Evolutionary conservation across 768 basidiomycete species (phyloP).

Genomic region (Clavaria fumosa): DNA sequence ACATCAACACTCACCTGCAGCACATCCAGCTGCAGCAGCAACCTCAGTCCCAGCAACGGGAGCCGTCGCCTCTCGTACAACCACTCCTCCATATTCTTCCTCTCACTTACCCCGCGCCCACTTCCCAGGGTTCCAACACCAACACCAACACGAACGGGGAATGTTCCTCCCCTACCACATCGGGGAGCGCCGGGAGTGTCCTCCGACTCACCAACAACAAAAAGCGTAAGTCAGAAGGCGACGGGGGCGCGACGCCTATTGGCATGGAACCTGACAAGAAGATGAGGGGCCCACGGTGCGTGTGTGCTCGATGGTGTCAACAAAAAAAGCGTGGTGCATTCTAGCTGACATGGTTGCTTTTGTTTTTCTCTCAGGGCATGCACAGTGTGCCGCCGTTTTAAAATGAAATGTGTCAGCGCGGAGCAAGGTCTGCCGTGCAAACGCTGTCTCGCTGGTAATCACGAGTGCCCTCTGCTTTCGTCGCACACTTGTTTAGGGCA

Average conservation of each 20-base stretch:
- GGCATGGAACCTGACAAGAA: conserved; percentile 53
- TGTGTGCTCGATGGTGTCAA: conserved; percentile 5
- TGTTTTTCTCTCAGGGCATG: conserved; percentile 72
- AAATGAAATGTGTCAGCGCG: conserved; percentile 88
- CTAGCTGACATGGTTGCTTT: no score
- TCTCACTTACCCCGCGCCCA: conserved; percentile 57
- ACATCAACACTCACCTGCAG: no score
- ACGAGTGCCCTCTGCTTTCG: no score
- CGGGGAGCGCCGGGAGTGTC: conserved; percentile 29
- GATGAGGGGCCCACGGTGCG: conserved; percentile 65
- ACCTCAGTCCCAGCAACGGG: no score
- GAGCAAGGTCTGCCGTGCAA: conserved; percentile 89
- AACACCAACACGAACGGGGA: conserved; percentile 53
- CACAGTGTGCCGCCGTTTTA: conserved; percentile 79
- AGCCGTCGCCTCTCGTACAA: no score
- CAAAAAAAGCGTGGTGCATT: no score
- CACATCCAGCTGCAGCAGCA: no score
- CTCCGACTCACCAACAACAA: no score
- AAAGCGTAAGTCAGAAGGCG: conserved; percentile 44
- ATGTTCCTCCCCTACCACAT: conserved; percentile 33
- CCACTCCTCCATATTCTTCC: conserved; percentile 41
- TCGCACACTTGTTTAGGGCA: no score
- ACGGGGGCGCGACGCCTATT: conserved; percentile 33
- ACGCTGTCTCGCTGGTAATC: conserved; percentile 59
- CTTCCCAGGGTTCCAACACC: conserved; percentile 65